Percentiles rank a stretch among this genome's conserved stretches.
phyloP scores from a whole-genome alignment of 2,329 filamentous ascomycete species.

The Penicillium aurantiogriseum region DNA sequence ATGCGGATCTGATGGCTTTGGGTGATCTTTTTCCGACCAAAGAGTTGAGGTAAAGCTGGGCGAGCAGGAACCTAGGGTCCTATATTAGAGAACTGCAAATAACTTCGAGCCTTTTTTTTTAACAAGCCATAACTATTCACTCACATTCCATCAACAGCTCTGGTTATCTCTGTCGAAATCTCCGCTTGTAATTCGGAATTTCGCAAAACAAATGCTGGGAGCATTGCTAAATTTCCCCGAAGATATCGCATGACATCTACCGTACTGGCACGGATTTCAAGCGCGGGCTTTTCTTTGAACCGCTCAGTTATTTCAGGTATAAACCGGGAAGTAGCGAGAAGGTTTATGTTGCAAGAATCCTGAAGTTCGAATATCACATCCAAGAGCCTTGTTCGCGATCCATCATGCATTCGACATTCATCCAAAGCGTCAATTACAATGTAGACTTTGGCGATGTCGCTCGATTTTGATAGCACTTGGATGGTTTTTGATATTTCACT shows the following conservation, averaged over 20 bases:
- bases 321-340: not conserved
- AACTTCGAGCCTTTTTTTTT: no score
- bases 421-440: conserved; percentile 24
- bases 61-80: not conserved
- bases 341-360: not conserved
- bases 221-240: not conserved
- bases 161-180: conserved; percentile 3
- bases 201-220: conserved; percentile 3
- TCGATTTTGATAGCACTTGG: not conserved
- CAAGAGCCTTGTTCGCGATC: not conserved
- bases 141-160: not conserved
- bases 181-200: conserved; percentile 15
- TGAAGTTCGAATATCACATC: not conserved
- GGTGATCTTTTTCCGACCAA: not conserved
- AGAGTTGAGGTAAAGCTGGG: not conserved
- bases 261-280: not conserved
- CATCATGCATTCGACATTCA: conserved; percentile 9
- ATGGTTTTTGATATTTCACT: conserved; percentile 11
- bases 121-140: not conserved
- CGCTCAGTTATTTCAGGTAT: not conserved
- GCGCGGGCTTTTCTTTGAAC: not conserved
- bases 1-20: not conserved
- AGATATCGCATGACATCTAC: not conserved
- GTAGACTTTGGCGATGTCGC: conserved; percentile 10
- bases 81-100: not conserved